Conservation (phyloP, 192 early-diverging fungal genomes). For the Oehlia diaphana region DNA sequence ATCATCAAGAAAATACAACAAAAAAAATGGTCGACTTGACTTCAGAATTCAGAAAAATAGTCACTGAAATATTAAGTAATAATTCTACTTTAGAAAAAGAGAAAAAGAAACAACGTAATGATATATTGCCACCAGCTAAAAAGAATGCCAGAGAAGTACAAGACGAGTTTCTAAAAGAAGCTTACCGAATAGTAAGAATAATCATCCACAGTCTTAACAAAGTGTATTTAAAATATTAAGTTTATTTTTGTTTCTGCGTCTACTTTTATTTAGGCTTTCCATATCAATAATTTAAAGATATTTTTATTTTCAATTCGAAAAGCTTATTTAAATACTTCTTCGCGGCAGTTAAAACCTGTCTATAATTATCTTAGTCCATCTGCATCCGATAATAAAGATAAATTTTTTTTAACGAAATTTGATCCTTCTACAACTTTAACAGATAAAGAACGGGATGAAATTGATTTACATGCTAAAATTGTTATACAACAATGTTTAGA, state of each 20-base stretch:
- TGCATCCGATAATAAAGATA: not conserved
- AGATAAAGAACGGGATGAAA: slow-evolving; percentile 67
- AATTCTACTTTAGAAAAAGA: not conserved
- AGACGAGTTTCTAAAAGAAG: slow-evolving; percentile 60
- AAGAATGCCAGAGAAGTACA: slow-evolving; percentile 12
- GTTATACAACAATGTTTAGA: slow-evolving; percentile 57
- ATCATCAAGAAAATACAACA: too few species aligned
- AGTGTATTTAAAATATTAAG: not conserved
- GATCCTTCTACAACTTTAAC: slow-evolving; percentile 39
- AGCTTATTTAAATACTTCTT: slow-evolving; percentile 53
- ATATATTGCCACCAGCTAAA: slow-evolving; percentile 12
- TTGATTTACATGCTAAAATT: slow-evolving; percentile 62
- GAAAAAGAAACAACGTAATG: not conserved
- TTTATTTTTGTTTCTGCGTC: not conserved
- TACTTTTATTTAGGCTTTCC: slow-evolving; percentile 30
- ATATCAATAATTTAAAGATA: slow-evolving; percentile 50
- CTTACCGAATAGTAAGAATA: slow-evolving; percentile 57
- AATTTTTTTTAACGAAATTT: not conserved
- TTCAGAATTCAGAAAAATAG: slow-evolving; percentile 20
- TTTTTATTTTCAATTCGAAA: slow-evolving; percentile 54
- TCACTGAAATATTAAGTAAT: not conserved
- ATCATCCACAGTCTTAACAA: too few species aligned
- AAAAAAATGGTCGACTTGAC: slow-evolving; percentile 18
- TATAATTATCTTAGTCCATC: slow-evolving; percentile 24
- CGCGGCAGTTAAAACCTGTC: slow-evolving; percentile 20